A percentile compares a stretch with the other conserved stretches of the same genome.
Conservation (phyloP, 1,139 yeast genomes). For the Kazachstania sp. region DNA sequence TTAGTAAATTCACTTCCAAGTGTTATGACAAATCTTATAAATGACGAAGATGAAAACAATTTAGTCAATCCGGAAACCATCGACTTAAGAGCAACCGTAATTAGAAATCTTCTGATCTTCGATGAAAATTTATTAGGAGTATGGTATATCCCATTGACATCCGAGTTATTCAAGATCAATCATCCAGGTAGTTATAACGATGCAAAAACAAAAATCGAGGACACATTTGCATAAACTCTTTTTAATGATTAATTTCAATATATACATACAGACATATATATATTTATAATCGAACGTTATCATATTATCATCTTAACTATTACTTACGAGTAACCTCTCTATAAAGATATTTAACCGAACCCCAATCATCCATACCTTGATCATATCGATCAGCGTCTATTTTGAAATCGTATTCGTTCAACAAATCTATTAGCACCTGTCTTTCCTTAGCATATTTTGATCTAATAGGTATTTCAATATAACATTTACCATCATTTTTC, state of each 20-base stretch:
- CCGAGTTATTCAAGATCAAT: conserved; percentile 15
- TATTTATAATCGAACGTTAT: neutral
- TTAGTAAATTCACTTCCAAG: conserved; percentile 26
- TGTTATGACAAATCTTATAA: conserved; percentile 31
- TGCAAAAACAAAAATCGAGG: conserved; percentile 13
- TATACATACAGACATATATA: neutral
- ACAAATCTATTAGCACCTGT: conserved; percentile 45
- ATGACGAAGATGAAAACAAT: conserved; percentile 16
- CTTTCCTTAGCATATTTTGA: conserved; percentile 59
- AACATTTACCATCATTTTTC: conserved; percentile 38
- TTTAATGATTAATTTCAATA: neutral
- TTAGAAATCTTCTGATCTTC: conserved; percentile 24
- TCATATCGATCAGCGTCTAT: conserved; percentile 35
- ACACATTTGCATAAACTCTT: conserved; percentile 12
- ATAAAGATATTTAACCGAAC: conserved; percentile 55
- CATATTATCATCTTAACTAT: neutral
- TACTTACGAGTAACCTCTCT: conserved; percentile 31
- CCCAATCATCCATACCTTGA: conserved; percentile 80
- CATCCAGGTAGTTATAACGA: conserved; percentile 4
- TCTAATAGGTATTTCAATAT: conserved; percentile 72
- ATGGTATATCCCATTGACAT: conserved; percentile 28
- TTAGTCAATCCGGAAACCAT: conserved; percentile 30
- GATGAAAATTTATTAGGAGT: conserved; percentile 20
- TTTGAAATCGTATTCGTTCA: conserved; percentile 33
- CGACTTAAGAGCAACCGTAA: conserved; percentile 23